Conservation (phyloP, 192 early-diverging fungal species). For the Coemansia sp. region DNA sequence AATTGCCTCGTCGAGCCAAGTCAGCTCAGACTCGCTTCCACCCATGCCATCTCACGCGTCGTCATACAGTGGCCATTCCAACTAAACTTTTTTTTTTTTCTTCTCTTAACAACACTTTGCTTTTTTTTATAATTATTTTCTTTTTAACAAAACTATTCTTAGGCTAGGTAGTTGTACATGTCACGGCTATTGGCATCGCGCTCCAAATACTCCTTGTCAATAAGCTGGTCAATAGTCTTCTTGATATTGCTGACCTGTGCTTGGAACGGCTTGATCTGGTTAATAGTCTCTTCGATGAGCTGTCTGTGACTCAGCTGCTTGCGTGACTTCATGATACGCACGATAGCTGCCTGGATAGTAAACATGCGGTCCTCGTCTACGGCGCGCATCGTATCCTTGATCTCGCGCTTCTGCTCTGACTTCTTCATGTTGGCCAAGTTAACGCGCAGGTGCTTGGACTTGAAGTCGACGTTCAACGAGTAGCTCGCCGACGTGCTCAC, state of each 20-base stretch:
- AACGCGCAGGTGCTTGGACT: constrained; percentile 85
- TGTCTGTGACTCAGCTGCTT: constrained; percentile 83
- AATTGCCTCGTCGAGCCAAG: constrained; percentile 43
- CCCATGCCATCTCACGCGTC: constrained; percentile 45
- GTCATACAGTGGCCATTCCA: constrained; percentile 30
- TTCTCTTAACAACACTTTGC: too few species aligned
- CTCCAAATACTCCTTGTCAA: constrained; percentile 94
- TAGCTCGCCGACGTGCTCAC: constrained; percentile 54
- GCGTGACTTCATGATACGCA: constrained; percentile 99
- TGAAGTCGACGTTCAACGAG: constrained; percentile 78
- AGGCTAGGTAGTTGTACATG: constrained; percentile 81
- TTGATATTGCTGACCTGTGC: constrained; percentile 91
- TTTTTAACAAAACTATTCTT: background rate
- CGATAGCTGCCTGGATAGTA: constrained; percentile 98
- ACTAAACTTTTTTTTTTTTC: background rate
- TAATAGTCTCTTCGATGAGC: constrained; percentile 87
- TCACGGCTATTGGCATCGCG: constrained; percentile 80
- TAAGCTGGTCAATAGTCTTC: constrained; percentile 90
- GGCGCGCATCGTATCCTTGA: constrained; percentile 88
- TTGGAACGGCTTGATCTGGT: constrained; percentile 87
- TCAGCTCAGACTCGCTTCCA: constrained; percentile 34
- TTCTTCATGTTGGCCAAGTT: constrained; percentile 86
- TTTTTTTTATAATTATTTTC: background rate
- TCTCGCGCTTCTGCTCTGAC: constrained; percentile 88
- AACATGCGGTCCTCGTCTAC: constrained; percentile 91